These are phyloP conservation scores for Ophiostoma tasmaniense DNA, from an alignment of 2,329 filamentous ascomycete genomes.

Conservation along the genomic window DNA sequence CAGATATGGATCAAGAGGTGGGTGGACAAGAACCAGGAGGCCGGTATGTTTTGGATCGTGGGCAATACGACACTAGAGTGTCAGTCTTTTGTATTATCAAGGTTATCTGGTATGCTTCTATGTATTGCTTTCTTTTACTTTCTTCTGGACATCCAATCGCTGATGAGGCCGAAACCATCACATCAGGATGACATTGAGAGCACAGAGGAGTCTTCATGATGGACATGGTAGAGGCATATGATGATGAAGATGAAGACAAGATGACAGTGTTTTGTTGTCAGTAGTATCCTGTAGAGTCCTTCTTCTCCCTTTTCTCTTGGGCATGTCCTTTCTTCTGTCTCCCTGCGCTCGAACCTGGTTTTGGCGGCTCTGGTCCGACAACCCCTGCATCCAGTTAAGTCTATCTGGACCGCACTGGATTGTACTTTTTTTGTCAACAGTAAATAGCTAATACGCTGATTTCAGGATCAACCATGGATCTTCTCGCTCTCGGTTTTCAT, in stretches of 20 bases:
- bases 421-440: no score
- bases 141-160: not conserved
- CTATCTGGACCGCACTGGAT: not conserved
- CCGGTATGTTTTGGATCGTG: not conserved
- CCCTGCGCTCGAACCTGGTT: not conserved
- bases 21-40: not conserved
- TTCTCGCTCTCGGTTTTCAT: not conserved
- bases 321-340: not conserved
- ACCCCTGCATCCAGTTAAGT: not conserved
- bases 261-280: no score
- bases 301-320: not conserved
- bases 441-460: no score
- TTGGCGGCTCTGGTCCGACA: slow-evolving; percentile 1
- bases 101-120: not conserved
- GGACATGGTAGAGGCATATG: not conserved
- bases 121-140: not conserved
- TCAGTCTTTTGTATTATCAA: no score
- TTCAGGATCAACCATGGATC: not conserved
- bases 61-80: not conserved
- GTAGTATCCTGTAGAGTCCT: no score
- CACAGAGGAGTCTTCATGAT: not conserved
- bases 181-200: not conserved
- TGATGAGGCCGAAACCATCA: not conserved
- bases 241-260: no score
- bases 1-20: not conserved